Evolutionary conservation across 2,329 filamentous ascomycete species (phyloP).

Genomic region (Orbilia blumenaviensis): DNA sequence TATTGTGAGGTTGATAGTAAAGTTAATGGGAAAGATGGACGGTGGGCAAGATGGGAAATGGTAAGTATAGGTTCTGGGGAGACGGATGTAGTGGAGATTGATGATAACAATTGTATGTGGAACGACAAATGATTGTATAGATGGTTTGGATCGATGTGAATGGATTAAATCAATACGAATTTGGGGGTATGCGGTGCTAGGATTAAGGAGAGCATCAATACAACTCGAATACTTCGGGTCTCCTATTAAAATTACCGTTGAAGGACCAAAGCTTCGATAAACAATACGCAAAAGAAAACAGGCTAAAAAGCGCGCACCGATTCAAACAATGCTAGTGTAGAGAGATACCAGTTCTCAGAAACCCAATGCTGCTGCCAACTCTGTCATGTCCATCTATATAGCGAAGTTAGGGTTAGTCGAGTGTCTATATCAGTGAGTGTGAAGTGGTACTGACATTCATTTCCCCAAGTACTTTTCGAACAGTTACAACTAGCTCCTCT

Average conservation of each 20-base stretch:
- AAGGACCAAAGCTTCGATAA: background rate
- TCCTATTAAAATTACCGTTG: background rate
- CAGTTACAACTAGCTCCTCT: conserved; percentile 57
- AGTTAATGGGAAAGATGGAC: background rate
- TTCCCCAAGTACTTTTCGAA: conserved; percentile 46
- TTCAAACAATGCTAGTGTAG: background rate
- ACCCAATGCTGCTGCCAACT: conserved; percentile 41
- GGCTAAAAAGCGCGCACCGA: background rate
- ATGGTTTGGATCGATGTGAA: no score
- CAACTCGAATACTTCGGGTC: background rate
- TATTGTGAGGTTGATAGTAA: background rate
- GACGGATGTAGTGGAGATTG: no score
- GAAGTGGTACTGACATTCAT: conserved; percentile 28
- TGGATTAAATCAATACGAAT: no score
- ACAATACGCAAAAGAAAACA: background rate
- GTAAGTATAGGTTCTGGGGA: background rate
- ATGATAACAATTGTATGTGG: no score
- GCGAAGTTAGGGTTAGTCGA: background rate
- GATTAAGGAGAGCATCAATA: background rate
- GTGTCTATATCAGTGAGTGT: background rate
- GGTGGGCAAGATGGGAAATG: background rate
- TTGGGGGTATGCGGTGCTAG: background rate
- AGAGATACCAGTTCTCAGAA: conserved; percentile 47
- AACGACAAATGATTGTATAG: no score
- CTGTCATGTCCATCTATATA: conserved; percentile 50